Conservation (phyloP, 148 eudicot genomes). For the Limonium bicolor region DNA sequence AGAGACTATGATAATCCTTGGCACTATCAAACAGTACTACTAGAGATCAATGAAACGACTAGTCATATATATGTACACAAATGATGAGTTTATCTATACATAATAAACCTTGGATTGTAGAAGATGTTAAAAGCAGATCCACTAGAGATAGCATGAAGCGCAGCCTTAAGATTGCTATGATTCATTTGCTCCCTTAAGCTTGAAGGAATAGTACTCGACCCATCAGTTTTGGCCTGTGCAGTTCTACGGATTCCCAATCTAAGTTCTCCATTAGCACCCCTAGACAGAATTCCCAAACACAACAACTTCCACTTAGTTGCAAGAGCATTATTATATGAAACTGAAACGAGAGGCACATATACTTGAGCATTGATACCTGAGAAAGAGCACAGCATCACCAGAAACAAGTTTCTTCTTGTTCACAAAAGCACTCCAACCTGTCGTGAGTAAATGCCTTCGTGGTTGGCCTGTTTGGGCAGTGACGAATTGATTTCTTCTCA, state of each 20-base stretch:
- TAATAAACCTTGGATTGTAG: conserved; percentile 97
- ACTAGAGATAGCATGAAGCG: conserved; percentile 41
- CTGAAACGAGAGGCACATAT: no score
- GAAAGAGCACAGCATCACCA: conserved; percentile 93
- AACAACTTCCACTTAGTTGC: neutral
- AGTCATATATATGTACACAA: no score
- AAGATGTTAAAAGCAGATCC: conserved; percentile 40
- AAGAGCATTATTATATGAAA: no score
- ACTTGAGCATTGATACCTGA: conserved; percentile 22
- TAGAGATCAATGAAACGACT: no score
- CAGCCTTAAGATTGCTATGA: conserved; percentile 24
- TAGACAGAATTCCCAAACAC: conserved; percentile 17
- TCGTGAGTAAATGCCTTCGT: conserved; percentile 84
- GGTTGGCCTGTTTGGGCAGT: conserved; percentile 95
- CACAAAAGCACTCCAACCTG: conserved; percentile 99
- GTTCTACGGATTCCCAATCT: conserved; percentile 85
- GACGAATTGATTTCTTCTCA: no score
- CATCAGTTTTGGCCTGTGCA: conserved; percentile 36
- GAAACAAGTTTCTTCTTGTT: conserved; percentile 86
- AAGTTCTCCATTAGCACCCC: conserved; percentile 85
- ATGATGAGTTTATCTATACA: no score
- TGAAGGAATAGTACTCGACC: conserved; percentile 20
- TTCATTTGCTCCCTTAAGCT: conserved; percentile 31
- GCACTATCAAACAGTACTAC: no score
- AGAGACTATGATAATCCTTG: no score